Base-by-base conservation (phyloP, 176 grass and related monocot genomes). In the Miscanthus lutarioriparius region DNA sequence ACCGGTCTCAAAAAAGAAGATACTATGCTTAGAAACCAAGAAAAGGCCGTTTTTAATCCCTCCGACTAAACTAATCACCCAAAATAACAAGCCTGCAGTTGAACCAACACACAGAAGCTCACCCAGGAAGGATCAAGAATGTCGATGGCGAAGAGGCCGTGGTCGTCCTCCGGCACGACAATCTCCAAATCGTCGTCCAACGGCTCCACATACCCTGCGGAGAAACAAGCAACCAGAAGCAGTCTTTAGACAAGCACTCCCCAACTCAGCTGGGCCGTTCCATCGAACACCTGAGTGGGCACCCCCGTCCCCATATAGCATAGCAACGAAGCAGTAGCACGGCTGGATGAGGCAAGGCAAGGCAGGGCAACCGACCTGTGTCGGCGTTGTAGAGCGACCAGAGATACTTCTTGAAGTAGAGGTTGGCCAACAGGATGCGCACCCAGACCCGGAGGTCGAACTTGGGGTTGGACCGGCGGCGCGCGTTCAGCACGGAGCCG, bases 41-140 rank as follows among this genome's bases (percentile, higher is more conserved):
- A 38, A 58, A 90, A 54, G 8, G 40, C 8, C 12, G 1, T 27
- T 54, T 85, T 80, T 23, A 80, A 40, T 19, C 22, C 5, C 51
- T 5, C 13, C 2, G 13, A 13, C 20, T 44, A 64, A 64, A 64
- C 36, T 58, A 27, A 80, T 30, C 5, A n/a, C 36, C 56, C 14
- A 16, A 10, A 58, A 23, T 25, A 1, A 62, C 8, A 32, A 1
- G 67, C 9, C 32, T 38, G 72, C 23, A 74, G 53, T 13, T 64
- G 48, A 81, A 26, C 20, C 10, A 40, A 2, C 23, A 67, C 3
- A 36, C 17, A 39, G 1, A 32, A 2, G 79, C 85, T 87, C 80
- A 98, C 96, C 89, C 91, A 95, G 32, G 92, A 98, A 86, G 96
- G 92, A 87, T 98, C 92, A 22, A 98, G 94, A 87, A 98, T 83